Conservation (phyloP, 2,329 filamentous ascomycete species). For the Microcyclospora tardicrescens region DNA sequence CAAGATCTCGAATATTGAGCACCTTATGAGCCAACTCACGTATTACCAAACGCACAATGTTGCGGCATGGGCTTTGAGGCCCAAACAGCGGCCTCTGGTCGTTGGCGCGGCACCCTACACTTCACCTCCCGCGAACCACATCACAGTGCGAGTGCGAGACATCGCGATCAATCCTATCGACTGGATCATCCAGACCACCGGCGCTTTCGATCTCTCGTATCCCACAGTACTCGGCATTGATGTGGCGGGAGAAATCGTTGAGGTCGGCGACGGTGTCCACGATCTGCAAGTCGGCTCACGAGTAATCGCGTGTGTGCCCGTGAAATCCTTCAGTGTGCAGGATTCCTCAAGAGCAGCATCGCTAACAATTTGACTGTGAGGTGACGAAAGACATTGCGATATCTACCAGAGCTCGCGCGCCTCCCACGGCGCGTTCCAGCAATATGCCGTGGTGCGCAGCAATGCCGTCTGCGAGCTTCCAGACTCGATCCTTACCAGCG, state of each 20-base stretch:
- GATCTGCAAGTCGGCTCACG: constrained; percentile 34
- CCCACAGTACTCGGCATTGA: constrained; percentile 30
- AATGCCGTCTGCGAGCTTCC: constrained; percentile 28
- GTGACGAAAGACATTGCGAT: no score
- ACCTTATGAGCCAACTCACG: no score
- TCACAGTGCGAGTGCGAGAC: constrained; percentile 28
- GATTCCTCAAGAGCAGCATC: no score
- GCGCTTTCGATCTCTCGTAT: constrained; percentile 21
- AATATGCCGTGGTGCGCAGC: constrained; percentile 21
- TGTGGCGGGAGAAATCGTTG: constrained; percentile 33
- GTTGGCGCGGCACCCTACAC: constrained; percentile 27
- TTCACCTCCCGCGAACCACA: constrained; percentile 22
- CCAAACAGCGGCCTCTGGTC: constrained; percentile 19
- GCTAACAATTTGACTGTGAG: no score
- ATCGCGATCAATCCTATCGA: constrained; percentile 33
- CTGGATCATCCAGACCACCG: constrained; percentile 24
- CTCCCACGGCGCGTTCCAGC: constrained; percentile 18
- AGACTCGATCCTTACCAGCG: constrained; percentile 23
- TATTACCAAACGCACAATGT: no score
- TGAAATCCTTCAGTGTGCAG: no score
- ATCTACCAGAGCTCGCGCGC: no score
- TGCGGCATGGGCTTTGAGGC: constrained; percentile 24
- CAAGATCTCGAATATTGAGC: no score
- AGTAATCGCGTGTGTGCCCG: constrained; percentile 26
- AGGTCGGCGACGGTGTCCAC: constrained; percentile 34